Base-by-base conservation (phyloP, 495 filamentous ascomycete species). In the Apiosordaria backusii region DNA sequence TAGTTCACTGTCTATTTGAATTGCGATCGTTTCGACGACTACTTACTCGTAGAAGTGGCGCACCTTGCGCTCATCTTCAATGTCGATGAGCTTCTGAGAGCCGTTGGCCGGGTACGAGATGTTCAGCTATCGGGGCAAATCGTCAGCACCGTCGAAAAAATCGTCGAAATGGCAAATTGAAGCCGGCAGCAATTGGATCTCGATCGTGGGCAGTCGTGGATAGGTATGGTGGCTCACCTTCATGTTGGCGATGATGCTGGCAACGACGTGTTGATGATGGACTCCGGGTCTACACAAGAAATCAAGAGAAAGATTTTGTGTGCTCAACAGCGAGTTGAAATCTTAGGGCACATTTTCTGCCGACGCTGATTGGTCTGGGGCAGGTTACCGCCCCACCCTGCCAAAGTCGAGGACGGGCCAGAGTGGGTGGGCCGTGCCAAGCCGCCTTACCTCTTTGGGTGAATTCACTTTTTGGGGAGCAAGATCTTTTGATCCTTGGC, bases 61-160 rank as follows among this genome's bases (percentile, higher is more conserved):
- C 70, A 86, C 69, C 82, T 84, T 84, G 84, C 94, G 93, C 82
- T 99, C 95, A 89, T 99, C 95, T 78, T 98, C 95, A 73, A 99
- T 84, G 77, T 99, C 95, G 84, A 99, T 89, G 72, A 99, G 88
- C 85, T 99, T 99, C 82, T 99, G 95, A 73, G 92, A 92, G 88
- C 95, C 95, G 85, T 98, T 97, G 85, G 92, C 90, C 75, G 96
- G 95, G 87, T 91, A 93, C 81, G 91, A 96, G 84, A 97, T 93
- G 88, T 97, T 96, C 86, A 96, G 86, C 90, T 96, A 91, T 55
- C 5, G 27, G 62, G 2, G 45, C 21, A 55, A 27, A 35, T 13
- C 21, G 70, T 77, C 66, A 77, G 75, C 64, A 65, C 60, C 18
- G 52, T 58, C 35, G 16, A 21, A 18, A 59, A 62, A 27, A 63